A percentile compares a stretch with the other conserved stretches of the same genome.
Conservation (phyloP, 2,329 filamentous ascomycete genomes). For the Arthroderma sp. region DNA sequence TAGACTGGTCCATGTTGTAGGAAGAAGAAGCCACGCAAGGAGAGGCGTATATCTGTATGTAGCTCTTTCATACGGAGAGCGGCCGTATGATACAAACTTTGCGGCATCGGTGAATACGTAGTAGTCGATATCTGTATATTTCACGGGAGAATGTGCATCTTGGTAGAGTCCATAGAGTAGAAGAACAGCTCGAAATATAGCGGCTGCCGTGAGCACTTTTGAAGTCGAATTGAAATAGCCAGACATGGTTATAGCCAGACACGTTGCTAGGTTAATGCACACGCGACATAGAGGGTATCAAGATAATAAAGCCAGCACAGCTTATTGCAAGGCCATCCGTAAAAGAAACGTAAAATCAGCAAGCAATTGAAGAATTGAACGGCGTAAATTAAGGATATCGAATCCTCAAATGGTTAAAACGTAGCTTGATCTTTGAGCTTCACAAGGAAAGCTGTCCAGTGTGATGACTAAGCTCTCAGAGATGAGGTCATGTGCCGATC, state of each 20-base stretch:
- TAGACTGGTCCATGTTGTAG: conserved; percentile 48
- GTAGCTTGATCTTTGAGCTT: too few species aligned
- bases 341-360: too few species aligned
- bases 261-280: too few species aligned
- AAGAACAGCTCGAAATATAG: conserved; percentile 56
- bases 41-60: conserved; percentile 96
- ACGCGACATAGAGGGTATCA: too few species aligned
- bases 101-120: conserved; percentile 94
- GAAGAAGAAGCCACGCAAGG: conserved; percentile 78
- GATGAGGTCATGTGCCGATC: too few species aligned
- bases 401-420: too few species aligned
- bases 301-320: too few species aligned
- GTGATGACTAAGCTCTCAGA: too few species aligned
- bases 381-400: too few species aligned
- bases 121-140: conserved; percentile 99
- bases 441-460: too few species aligned
- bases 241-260: neutral
- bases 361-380: too few species aligned
- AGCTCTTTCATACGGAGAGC: conserved; percentile 72
- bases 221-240: conserved; percentile 21
- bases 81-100: conserved; percentile 54
- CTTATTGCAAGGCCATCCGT: too few species aligned
- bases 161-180: conserved; percentile 85
- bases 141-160: conserved; percentile 79
- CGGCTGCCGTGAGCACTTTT: conserved; percentile 24